A percentile compares a stretch with the other conserved stretches of the same genome.
These are phyloP conservation scores for Jacaranda mimosifolia DNA, from an alignment of 257 asterid species.

Conservation along the genomic window DNA sequence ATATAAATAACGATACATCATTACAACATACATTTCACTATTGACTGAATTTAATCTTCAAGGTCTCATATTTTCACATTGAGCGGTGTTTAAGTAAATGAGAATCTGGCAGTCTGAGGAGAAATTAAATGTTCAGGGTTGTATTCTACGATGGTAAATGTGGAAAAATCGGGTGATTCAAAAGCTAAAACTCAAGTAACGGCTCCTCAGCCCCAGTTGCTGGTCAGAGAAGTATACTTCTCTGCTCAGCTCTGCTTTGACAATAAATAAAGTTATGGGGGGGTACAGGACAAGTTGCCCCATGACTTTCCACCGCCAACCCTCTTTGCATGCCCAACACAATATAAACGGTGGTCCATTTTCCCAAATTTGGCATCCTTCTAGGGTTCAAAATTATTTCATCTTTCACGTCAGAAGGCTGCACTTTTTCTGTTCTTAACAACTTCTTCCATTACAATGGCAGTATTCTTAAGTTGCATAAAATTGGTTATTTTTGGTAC, in stretches of 20 bases:
- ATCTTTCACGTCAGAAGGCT: background rate
- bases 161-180: conserved; percentile 9
- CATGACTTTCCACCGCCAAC: conserved; percentile 41
- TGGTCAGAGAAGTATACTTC: background rate
- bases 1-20: too few relatives aligned
- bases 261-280: conserved; percentile 63
- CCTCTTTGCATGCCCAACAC: conserved; percentile 43
- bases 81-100: background rate
- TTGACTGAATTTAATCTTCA: too few relatives aligned
- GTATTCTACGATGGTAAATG: background rate
- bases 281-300: conserved; percentile 8
- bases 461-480: too few relatives aligned
- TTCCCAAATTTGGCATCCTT: conserved; percentile 40
- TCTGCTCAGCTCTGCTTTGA: conserved; percentile 15
- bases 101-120: background rate
- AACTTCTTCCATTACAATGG: background rate
- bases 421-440: conserved; percentile 9
- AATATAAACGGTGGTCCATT: conserved; percentile 40
- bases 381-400: background rate
- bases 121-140: background rate
- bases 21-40: too few relatives aligned
- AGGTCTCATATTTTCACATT: background rate
- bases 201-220: background rate
- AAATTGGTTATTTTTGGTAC: background rate
- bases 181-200: background rate